These are phyloP conservation scores for Dinochytrium kinnereticum DNA, from an alignment of 371 early-diverging fungal species.

Conservation along the genomic window DNA sequence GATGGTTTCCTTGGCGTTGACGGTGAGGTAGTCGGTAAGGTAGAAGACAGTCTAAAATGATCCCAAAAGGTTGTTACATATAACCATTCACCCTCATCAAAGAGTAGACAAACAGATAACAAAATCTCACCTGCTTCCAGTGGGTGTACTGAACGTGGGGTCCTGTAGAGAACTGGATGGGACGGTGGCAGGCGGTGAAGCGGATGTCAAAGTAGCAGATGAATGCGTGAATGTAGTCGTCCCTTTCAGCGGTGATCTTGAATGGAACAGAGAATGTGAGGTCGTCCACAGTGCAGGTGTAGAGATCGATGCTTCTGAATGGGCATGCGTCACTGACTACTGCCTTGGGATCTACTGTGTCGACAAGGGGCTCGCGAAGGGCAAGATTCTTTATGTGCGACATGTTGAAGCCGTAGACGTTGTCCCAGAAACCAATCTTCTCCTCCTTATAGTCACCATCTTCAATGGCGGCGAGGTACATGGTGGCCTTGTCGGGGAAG, in stretches of 20 bases:
- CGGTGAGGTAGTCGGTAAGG: constrained; percentile 51
- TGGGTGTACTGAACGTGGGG: constrained; percentile 69
- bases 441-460: constrained; percentile 79
- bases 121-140: constrained; percentile 60
- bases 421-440: constrained; percentile 82
- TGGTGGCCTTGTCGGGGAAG: constrained; percentile 78
- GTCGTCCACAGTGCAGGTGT: constrained; percentile 73
- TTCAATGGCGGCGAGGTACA: constrained; percentile 75
- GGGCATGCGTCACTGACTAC: constrained; percentile 60
- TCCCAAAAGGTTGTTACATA: no score
- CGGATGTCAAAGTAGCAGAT: constrained; percentile 85
- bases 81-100: no score
- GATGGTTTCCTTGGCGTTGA: constrained; percentile 78
- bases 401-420: constrained; percentile 90
- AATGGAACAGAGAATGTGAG: constrained; percentile 70
- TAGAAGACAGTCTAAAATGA: constrained; percentile 63
- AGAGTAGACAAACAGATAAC: no score
- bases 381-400: constrained; percentile 75
- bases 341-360: constrained; percentile 71
- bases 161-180: constrained; percentile 69
- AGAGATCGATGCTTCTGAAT: constrained; percentile 55
- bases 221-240: constrained; percentile 75
- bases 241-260: constrained; percentile 59
- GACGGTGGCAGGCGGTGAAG: constrained; percentile 73
- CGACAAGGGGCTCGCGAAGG: constrained; percentile 64